Evolutionary conservation across 2,329 filamentous ascomycete genomes (phyloP).

Genomic region (Pseudopyricularia cyperi): DNA sequence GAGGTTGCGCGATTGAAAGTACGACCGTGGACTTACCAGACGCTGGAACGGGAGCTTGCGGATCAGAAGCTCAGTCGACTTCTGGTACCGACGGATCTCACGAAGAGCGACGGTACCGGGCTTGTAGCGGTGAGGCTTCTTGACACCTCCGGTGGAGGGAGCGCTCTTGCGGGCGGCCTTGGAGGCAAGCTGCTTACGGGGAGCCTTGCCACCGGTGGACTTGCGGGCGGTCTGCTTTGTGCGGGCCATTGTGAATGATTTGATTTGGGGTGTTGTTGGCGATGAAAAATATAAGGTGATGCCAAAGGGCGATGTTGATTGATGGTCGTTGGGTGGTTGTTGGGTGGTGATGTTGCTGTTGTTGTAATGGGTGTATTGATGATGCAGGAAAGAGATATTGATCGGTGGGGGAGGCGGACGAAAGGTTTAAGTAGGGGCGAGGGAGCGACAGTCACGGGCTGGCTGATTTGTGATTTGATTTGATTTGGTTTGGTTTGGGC

Average conservation of each 20-base stretch:
- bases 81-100: conserved; percentile 98
- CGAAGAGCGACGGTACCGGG: conserved; percentile 91
- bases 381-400: conserved; percentile 21
- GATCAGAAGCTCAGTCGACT: conserved; percentile 90
- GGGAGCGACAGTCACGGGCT: conserved; percentile 13
- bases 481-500: neutral
- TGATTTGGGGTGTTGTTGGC: conserved; percentile 14
- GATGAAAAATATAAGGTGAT: conserved; percentile 9
- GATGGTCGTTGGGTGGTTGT: neutral
- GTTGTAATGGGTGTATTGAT: too few species aligned
- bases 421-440: conserved; percentile 22
- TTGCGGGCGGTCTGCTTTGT: conserved; percentile 61
- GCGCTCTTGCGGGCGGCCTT: conserved; percentile 98
- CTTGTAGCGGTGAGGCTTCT: conserved; percentile 89
- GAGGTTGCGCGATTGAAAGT: too few species aligned
- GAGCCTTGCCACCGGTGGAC: conserved; percentile 68
- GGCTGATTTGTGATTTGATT: conserved; percentile 19
- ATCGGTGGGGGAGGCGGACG: conserved; percentile 24
- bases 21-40: conserved; percentile 41
- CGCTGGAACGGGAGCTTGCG: conserved; percentile 97
- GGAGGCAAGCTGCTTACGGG: conserved; percentile 94
- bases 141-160: conserved; percentile 91
- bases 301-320: conserved; percentile 7
- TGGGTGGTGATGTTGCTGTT: too few species aligned
- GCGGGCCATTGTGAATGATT: conserved; percentile 42